These are phyloP conservation scores for Centrapalus pauciflorus DNA, from an alignment of 129 eudicot genomes.

Conservation along the genomic window DNA sequence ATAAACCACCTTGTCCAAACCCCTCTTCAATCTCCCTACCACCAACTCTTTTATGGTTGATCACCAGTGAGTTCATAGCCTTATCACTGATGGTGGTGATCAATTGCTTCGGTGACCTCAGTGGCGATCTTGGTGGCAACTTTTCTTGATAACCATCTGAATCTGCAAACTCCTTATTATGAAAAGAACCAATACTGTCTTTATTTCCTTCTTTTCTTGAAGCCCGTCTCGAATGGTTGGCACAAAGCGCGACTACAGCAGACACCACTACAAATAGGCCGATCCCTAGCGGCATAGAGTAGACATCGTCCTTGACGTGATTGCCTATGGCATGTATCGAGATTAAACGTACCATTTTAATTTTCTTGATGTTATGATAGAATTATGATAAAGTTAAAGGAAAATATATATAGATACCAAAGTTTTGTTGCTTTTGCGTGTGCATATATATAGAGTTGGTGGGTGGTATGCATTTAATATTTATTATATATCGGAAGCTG, in stretches of 20 bases:
- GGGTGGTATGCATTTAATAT: constrained; percentile 26
- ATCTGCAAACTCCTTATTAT: neutral
- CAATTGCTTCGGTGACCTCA: constrained; percentile 45
- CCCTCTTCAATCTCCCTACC: constrained; percentile 30
- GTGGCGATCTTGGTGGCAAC: constrained; percentile 36
- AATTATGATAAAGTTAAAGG: neutral
- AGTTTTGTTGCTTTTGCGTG: constrained; percentile 8
- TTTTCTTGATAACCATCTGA: constrained; percentile 18
- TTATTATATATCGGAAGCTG: constrained; percentile 14
- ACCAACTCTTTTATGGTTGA: constrained; percentile 11
- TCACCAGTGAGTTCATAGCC: constrained; percentile 24
- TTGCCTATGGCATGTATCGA: constrained; percentile 13
- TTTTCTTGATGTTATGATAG: neutral
- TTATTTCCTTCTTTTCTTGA: constrained; percentile 19
- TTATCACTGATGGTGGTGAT: constrained; percentile 39
- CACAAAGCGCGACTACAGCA: constrained; percentile 51
- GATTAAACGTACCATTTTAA: constrained; percentile 54
- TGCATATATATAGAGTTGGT: constrained; percentile 26
- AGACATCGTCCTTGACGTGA: constrained; percentile 5
- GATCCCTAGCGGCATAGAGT: constrained; percentile 45
- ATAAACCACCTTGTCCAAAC: constrained; percentile 65
- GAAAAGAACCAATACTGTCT: neutral
- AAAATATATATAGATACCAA: constrained; percentile 2
- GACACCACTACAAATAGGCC: constrained; percentile 45
- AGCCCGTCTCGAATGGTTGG: constrained; percentile 39